Base-by-base conservation (phyloP, 1,284 basidiomycete genomes). In the Microbotryum lychnidis-dioicae region DNA sequence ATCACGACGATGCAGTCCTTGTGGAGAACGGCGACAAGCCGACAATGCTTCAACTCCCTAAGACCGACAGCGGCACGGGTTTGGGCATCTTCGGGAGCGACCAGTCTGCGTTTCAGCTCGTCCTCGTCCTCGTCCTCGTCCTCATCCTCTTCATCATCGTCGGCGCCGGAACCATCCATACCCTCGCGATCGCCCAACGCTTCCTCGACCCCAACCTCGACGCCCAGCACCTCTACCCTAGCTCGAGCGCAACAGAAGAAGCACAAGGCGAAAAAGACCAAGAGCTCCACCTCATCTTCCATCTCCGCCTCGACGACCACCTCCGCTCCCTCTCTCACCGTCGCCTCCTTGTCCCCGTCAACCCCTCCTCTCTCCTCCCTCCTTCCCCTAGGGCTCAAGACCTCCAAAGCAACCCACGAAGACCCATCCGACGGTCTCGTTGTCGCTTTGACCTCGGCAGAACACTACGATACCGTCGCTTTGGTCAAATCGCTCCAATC, bases 381-480 rank as follows among this genome's bases (percentile, higher is more conserved):
- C 27, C 50, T 52, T 21, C 48, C 57, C 23, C 25, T 58, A 44
- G 57, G 57, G 5, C 50, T 58, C 18, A 42, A 45, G 12, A 6
- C 37, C 37, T 4, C 37, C 37, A 42, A 42, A 42, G 2, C 49
- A n/a, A 42, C 6, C 42, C 20, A 37, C 27, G 55, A 16, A 18
- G 21, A 29, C 44, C n/a, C n/a, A 6, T 21, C 70, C 6, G 69
- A 69, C 46, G 69, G 70, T 9, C 63, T 59, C 25, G 70, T 63
- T 12, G 65, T 71, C 51, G 69, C 70, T 0, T 37, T 70, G 44
- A 68, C 66, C 12, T 68, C 70, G 7, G 69, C 71, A 14, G 66
- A 71, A 52, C 56, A 58, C 25, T 72, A 70, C 61, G 58, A 71
- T 42, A 70, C 68, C 14, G 55, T 64, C 16, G 61, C 63, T 3